These are phyloP conservation scores for Phytophthora idaei DNA, from an alignment of 352 stramenopile genomes.

Conservation along the genomic window DNA sequence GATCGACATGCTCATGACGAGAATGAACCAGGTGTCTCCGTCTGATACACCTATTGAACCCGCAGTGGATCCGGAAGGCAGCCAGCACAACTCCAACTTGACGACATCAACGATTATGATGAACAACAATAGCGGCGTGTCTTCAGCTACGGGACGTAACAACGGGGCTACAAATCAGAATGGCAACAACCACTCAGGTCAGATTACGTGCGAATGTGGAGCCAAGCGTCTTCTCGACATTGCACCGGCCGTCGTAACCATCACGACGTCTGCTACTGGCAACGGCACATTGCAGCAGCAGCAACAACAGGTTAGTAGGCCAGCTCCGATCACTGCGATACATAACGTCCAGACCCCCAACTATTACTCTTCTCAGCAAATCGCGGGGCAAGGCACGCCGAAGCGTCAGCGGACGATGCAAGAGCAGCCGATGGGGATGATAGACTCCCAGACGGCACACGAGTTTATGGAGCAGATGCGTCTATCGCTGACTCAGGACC, in stretches of 20 bases:
- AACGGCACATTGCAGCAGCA: conserved; percentile 10
- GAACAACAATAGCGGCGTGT: conserved; percentile 5
- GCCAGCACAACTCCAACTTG: conserved; percentile 16
- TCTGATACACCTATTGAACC: conserved; percentile 20
- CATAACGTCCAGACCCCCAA: conserved; percentile 12
- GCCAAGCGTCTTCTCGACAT: conserved; percentile 25
- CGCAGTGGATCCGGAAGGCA: conserved; percentile 22
- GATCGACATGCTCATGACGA: conserved; percentile 47
- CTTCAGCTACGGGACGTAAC: neutral
- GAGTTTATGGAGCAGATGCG: conserved; percentile 44
- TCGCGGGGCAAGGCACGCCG: conserved; percentile 14
- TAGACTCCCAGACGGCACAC: conserved; percentile 16
- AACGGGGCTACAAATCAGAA: conserved; percentile 1
- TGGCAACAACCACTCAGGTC: conserved; percentile 15
- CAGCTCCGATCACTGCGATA: conserved; percentile 2
- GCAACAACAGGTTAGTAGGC: conserved; percentile 7
- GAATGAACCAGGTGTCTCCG: conserved; percentile 35
- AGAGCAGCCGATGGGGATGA: conserved; percentile 13
- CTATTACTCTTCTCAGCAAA: conserved; percentile 20
- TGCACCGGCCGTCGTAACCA: conserved; percentile 2
- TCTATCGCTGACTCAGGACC: conserved; percentile 41
- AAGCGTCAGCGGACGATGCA: conserved; percentile 30
- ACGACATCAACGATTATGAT: conserved; percentile 9
- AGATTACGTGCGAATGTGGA: conserved; percentile 29
- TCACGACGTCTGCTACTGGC: neutral